Conservation (phyloP, 2,329 filamentous ascomycete species). For the Colletotrichum cordylinicola region DNA sequence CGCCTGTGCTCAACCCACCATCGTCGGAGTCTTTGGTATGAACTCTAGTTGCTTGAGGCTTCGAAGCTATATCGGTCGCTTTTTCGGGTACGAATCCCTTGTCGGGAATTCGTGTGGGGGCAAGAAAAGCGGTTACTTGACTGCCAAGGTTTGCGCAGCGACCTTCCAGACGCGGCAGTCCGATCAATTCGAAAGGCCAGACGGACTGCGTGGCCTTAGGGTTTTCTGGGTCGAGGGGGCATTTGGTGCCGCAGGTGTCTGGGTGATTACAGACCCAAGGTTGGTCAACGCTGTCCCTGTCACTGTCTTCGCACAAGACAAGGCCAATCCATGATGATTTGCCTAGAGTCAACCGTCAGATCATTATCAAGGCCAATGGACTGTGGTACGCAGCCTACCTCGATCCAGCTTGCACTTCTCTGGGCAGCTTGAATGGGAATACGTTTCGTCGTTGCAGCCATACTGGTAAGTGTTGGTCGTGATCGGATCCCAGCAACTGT, state of each 20-base stretch:
- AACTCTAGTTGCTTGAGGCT: background rate
- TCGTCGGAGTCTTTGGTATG: background rate
- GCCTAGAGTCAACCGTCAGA: background rate
- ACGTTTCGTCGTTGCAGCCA: conserved; percentile 11
- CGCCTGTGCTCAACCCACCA: background rate
- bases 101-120: too few species aligned
- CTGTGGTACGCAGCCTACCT: background rate
- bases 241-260: background rate
- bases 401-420: background rate
- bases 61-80: background rate
- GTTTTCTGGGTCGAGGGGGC: background rate
- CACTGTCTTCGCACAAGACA: background rate
- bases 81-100: background rate
- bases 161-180: background rate
- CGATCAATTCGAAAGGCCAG: background rate
- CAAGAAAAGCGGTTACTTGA: too few species aligned
- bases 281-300: background rate
- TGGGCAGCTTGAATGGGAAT: conserved; percentile 1
- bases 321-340: conserved; percentile 17
- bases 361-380: fast-evolving
- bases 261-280: conserved; percentile 13
- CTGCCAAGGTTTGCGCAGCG: too few species aligned
- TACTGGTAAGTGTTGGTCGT: conserved; percentile 10
- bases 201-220: background rate
- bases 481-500: background rate